These are phyloP conservation scores for Ramaria sp. DNA, from an alignment of 768 basidiomycete species.

Conservation along the genomic window DNA sequence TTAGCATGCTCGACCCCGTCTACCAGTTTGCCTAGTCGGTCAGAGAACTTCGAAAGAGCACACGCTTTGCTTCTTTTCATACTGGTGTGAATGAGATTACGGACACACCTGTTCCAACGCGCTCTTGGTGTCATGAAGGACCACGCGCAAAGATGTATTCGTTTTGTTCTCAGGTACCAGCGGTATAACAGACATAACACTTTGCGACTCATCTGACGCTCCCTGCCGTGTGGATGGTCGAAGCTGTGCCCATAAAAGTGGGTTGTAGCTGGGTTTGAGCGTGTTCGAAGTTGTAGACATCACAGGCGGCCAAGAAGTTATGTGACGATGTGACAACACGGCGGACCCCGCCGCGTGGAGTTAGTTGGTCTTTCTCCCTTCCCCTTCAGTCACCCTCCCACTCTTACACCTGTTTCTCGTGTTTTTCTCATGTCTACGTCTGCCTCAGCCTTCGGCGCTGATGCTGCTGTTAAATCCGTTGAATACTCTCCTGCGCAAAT, in stretches of 20 bases:
- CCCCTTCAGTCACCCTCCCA: neutral
- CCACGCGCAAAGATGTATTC: conserved; percentile 6
- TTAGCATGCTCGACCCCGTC: neutral
- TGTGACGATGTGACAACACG: conserved; percentile 7
- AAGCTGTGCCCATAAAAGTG: conserved; percentile 8
- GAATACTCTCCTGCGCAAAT: neutral
- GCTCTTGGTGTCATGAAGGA: conserved; percentile 9
- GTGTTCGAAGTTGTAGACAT: neutral
- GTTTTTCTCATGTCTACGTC: conserved; percentile 1
- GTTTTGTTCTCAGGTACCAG: conserved; percentile 7
- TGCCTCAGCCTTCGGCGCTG: neutral
- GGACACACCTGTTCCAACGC: conserved; percentile 8
- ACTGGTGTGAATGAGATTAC: neutral
- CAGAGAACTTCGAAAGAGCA: conserved; percentile 1
- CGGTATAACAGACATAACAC: neutral
- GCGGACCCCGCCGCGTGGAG: neutral
- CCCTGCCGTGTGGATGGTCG: neutral
- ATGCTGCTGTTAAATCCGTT: neutral
- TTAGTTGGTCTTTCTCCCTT: neutral
- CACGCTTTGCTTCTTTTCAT: neutral
- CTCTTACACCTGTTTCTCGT: neutral
- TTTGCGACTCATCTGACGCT: neutral
- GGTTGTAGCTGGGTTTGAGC: conserved; percentile 2
- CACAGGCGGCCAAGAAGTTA: neutral
- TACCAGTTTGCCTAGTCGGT: conserved; percentile 1